phyloP scores from a whole-genome alignment of 352 stramenopile genomes.

The Phytophthora aleatoria region DNA sequence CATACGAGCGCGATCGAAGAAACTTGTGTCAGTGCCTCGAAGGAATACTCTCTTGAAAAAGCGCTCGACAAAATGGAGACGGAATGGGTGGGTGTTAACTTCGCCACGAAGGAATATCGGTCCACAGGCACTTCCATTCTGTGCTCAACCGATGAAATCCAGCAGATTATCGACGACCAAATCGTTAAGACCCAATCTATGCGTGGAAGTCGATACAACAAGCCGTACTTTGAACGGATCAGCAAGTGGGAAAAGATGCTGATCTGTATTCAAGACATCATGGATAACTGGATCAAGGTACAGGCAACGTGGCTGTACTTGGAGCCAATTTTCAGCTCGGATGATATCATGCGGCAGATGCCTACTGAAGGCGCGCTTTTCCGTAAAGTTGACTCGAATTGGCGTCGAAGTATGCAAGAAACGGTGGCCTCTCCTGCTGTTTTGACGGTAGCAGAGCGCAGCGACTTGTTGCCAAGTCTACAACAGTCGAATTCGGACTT shows the following conservation, averaged over 20 bases:
- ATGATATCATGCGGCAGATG: conserved; percentile 95
- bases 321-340: conserved; percentile 93
- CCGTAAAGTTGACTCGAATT: conserved; percentile 87
- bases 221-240: conserved; percentile 91
- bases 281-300: conserved; percentile 95
- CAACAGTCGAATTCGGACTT: conserved; percentile 92
- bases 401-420: conserved; percentile 89
- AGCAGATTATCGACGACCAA: conserved; percentile 95
- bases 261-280: conserved; percentile 90
- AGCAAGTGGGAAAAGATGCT: conserved; percentile 91
- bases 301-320: conserved; percentile 94
- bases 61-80: conserved; percentile 93
- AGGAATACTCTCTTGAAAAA: conserved; percentile 95
- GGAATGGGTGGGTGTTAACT: conserved; percentile 93
- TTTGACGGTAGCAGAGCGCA: conserved; percentile 75
- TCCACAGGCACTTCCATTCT: conserved; percentile 93
- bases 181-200: conserved; percentile 97
- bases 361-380: conserved; percentile 88
- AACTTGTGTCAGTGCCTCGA: conserved; percentile 93
- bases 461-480: conserved; percentile 81
- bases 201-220: conserved; percentile 93
- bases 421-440: conserved; percentile 77
- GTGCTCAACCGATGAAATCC: conserved; percentile 89
- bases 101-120: conserved; percentile 94
- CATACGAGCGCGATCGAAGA: conserved; percentile 91